Evolutionary conservation across 1,284 basidiomycete genomes (phyloP).

Genomic region (Thelephora terrestris): DNA sequence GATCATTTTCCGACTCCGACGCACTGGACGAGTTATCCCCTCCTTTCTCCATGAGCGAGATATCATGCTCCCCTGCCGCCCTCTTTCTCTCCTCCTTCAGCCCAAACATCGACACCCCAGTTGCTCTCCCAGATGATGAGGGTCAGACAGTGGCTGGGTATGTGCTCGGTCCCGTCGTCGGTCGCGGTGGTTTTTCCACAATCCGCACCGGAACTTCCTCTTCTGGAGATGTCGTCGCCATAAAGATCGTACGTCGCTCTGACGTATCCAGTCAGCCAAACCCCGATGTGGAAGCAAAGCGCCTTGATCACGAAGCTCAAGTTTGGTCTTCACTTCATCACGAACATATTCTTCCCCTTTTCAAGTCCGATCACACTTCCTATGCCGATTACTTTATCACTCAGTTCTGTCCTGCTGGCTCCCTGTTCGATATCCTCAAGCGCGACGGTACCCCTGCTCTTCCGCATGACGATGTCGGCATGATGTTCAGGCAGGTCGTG

Average conservation of each 20-base stretch:
- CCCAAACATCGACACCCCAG: conserved; percentile 21
- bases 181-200: conserved; percentile 80
- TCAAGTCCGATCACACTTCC: conserved; percentile 53
- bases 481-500: conserved; percentile 87
- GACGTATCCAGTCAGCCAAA: conserved; percentile 42
- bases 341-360: conserved; percentile 75
- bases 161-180: conserved; percentile 69
- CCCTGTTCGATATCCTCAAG: conserved; percentile 77
- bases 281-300: conserved; percentile 36
- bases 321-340: conserved; percentile 75
- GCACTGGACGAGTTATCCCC: conserved; percentile 6
- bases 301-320: conserved; percentile 65
- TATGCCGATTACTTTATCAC: conserved; percentile 80
- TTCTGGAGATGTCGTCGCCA: conserved; percentile 64
- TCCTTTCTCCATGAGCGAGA: conserved; percentile 11
- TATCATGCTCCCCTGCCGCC: conserved; percentile 57
- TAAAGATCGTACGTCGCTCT: conserved; percentile 68
- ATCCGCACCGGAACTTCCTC: conserved; percentile 66
- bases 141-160: conserved; percentile 59
- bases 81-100: conserved; percentile 69
- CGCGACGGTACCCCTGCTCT: conserved; percentile 56
- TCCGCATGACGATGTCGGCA: conserved; percentile 70
- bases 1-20: conserved; percentile 8
- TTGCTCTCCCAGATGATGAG: conserved; percentile 41
- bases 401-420: conserved; percentile 76